These are phyloP conservation scores for Phyllosticta ampelicida DNA, from an alignment of 2,329 filamentous ascomycete genomes.

Conservation along the genomic window DNA sequence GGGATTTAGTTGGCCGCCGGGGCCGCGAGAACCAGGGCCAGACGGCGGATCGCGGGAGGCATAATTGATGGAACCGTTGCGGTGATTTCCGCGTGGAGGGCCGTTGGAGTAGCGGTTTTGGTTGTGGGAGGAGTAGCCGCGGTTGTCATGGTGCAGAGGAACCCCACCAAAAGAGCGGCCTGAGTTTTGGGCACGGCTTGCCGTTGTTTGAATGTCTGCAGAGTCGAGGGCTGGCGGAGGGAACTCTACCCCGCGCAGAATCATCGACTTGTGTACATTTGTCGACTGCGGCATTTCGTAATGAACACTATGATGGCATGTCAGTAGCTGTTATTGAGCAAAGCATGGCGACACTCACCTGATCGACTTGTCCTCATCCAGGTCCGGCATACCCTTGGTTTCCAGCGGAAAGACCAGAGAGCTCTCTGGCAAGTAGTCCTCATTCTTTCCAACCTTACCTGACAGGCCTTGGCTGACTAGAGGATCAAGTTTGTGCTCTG, in stretches of 20 bases:
- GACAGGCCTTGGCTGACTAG: slow-evolving; percentile 65
- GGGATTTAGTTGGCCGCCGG: slow-evolving; percentile 11
- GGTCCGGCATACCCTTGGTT: slow-evolving; percentile 57
- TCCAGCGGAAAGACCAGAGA: slow-evolving; percentile 69
- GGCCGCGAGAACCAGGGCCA: slow-evolving; percentile 8
- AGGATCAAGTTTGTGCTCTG: slow-evolving; percentile 63
- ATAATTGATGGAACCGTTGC: slow-evolving; percentile 15
- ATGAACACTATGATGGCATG: slow-evolving; percentile 52
- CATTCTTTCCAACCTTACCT: slow-evolving; percentile 71
- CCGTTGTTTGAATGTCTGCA: slow-evolving; percentile 63
- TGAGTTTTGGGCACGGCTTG: slow-evolving; percentile 51
- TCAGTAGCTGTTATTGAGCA: slow-evolving; percentile 7
- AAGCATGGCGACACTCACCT: slow-evolving; percentile 46
- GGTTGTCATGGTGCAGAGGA: slow-evolving; percentile 42
- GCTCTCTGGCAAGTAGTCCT: slow-evolving; percentile 74
- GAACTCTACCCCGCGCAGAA: slow-evolving; percentile 72
- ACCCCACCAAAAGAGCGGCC: slow-evolving; percentile 63
- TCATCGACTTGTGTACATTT: slow-evolving; percentile 83
- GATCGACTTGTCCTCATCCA: slow-evolving; percentile 80
- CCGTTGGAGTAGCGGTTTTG: slow-evolving; percentile 12
- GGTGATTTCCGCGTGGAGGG: slow-evolving; percentile 17
- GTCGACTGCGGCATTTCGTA: slow-evolving; percentile 69
- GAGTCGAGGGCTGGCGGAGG: slow-evolving; percentile 61
- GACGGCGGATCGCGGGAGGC: not conserved
- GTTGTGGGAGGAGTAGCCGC: slow-evolving; percentile 25